Conservation (phyloP, 441 rosid genomes). For the Aleurites moluccanus region DNA sequence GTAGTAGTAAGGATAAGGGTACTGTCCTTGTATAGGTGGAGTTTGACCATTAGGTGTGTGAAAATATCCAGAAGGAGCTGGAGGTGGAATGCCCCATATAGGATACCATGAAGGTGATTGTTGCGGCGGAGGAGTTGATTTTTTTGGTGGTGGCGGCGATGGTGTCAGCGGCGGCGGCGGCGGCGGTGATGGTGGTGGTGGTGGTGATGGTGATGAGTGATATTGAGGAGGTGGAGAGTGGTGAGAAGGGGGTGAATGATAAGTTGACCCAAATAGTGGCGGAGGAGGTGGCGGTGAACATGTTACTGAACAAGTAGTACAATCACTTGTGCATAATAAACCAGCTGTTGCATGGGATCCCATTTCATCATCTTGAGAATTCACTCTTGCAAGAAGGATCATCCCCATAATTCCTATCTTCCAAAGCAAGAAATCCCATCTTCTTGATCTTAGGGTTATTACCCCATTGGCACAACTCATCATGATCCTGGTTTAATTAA, state of each 20-base stretch:
- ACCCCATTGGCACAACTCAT: slow-evolving; percentile 18
- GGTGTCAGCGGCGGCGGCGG: too few species aligned
- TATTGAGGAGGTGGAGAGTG: slow-evolving; percentile 34
- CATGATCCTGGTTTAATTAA: background rate
- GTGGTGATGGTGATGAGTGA: slow-evolving; percentile 28
- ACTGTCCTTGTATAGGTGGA: slow-evolving; percentile 34
- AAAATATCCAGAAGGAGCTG: slow-evolving; percentile 26
- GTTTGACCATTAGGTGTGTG: slow-evolving; percentile 27
- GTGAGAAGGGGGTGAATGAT: slow-evolving; percentile 22
- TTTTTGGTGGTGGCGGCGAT: too few species aligned
- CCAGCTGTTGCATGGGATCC: slow-evolving; percentile 33
- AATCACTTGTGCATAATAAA: slow-evolving; percentile 53
- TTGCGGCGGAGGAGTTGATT: slow-evolving; percentile 37
- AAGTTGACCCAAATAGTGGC: background rate
- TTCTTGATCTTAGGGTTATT: slow-evolving; percentile 3
- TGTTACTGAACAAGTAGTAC: slow-evolving; percentile 49
- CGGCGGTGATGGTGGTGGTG: slow-evolving; percentile 15
- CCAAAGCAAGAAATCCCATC: slow-evolving; percentile 20
- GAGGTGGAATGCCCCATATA: slow-evolving; percentile 36
- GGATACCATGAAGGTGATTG: slow-evolving; percentile 31
- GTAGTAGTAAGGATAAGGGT: slow-evolving; percentile 57
- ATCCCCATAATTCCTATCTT: slow-evolving; percentile 20
- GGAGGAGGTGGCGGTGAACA: slow-evolving; percentile 48
- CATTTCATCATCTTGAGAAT: slow-evolving; percentile 26
- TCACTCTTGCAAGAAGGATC: slow-evolving; percentile 27